A percentile compares a stretch with the other conserved stretches of the same genome.
Conservation (phyloP, 2,329 filamentous ascomycete genomes). For the Byssoonygena ceratinophila region DNA sequence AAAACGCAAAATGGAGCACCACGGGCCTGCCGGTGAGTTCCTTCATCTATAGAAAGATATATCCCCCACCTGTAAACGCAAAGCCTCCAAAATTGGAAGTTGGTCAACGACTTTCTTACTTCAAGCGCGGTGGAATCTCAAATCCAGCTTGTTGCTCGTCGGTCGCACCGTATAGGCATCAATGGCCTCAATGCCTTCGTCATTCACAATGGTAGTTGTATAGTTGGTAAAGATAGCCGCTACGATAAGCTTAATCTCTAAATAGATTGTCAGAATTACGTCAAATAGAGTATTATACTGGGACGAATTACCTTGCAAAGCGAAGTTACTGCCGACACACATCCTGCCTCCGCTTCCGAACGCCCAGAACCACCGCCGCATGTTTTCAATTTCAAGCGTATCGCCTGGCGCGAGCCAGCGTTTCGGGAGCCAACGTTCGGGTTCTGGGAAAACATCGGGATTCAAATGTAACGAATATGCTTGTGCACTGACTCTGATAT, state of each 20-base stretch:
- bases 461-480: slow-evolving; percentile 46
- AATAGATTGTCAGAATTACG: slow-evolving; percentile 6
- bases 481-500: slow-evolving; percentile 38
- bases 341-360: slow-evolving; percentile 42
- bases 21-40: not conserved
- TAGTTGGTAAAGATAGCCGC: slow-evolving; percentile 62
- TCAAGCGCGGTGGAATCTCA: slow-evolving; percentile 42
- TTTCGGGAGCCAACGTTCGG: slow-evolving; percentile 39
- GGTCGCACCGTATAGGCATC: slow-evolving; percentile 56
- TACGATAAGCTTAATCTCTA: slow-evolving; percentile 62
- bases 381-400: slow-evolving; percentile 33
- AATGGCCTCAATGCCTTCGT: slow-evolving; percentile 52
- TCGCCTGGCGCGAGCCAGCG: slow-evolving; percentile 40
- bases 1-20: too few relatives aligned
- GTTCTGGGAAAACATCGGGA: slow-evolving; percentile 38
- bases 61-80: not conserved
- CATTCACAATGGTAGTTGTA: slow-evolving; percentile 50
- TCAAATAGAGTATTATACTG: not conserved
- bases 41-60: not conserved
- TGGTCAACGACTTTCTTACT: not conserved
- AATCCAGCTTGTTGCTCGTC: slow-evolving; percentile 46
- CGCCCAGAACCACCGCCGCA: slow-evolving; percentile 42
- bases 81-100: not conserved
- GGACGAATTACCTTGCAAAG: slow-evolving; percentile 33
- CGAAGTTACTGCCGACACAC: slow-evolving; percentile 42